Conservation (phyloP, 805 yeast genomes). For the Peterozyma xylosa region DNA sequence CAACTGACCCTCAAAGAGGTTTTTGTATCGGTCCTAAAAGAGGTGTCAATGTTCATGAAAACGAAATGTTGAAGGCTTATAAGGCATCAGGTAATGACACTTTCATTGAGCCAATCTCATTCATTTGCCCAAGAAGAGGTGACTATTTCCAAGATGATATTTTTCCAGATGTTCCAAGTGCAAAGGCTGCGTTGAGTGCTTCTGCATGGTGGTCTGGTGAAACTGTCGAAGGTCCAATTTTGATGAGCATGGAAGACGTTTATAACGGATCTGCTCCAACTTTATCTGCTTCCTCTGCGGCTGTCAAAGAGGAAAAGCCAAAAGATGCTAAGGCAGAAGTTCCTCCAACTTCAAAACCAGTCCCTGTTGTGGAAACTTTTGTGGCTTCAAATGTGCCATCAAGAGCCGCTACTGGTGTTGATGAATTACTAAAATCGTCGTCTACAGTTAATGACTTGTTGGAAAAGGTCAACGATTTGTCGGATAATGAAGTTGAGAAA, state of each 20-base stretch:
- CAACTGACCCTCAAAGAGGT: conserved; percentile 94
- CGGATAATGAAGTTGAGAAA: conserved; percentile 31
- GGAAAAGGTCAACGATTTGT: conserved; percentile 31
- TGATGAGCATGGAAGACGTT: conserved; percentile 66
- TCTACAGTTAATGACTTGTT: conserved; percentile 38
- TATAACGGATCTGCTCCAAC: conserved; percentile 70
- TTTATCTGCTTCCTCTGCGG: conserved; percentile 31
- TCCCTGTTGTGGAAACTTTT: not conserved
- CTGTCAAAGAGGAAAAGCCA: conserved; percentile 15
- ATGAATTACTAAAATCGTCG: conserved; percentile 38
- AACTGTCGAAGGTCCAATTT: conserved; percentile 72
- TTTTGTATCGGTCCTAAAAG: conserved; percentile 85
- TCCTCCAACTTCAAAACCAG: conserved; percentile 9
- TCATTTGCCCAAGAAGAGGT: conserved; percentile 88
- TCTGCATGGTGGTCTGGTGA: conserved; percentile 78
- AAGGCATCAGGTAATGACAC: conserved; percentile 78
- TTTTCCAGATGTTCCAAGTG: conserved; percentile 85
- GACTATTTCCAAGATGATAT: conserved; percentile 91
- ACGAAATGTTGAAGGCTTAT: conserved; percentile 75
- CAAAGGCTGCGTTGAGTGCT: conserved; percentile 69
- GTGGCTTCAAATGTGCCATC: conserved; percentile 4
- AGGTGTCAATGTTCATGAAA: conserved; percentile 68
- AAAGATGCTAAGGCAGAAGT: conserved; percentile 16
- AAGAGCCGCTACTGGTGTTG: conserved; percentile 25
- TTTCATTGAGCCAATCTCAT: conserved; percentile 83